Evolutionary conservation across 352 stramenopile species (phyloP).

Genomic region (Pythium guiyangense): DNA sequence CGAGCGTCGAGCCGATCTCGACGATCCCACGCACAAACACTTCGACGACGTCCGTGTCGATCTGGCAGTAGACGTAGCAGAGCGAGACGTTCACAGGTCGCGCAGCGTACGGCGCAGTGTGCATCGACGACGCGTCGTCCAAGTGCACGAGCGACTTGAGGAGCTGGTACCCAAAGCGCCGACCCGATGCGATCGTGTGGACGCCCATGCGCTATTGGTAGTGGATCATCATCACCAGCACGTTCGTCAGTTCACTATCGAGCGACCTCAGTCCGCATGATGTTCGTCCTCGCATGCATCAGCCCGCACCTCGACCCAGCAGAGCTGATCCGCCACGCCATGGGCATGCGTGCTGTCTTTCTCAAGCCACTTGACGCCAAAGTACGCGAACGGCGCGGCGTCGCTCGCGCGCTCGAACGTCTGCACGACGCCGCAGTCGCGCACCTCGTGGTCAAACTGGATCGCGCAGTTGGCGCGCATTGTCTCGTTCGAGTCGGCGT

Average conservation of each 20-base stretch:
- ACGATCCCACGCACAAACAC: constrained; percentile 59
- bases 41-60: constrained; percentile 32
- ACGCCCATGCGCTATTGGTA: constrained; percentile 25
- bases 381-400: constrained; percentile 37
- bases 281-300: neutral
- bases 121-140: constrained; percentile 12
- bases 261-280: neutral
- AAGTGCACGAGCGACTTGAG: constrained; percentile 53
- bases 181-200: constrained; percentile 21
- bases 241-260: neutral
- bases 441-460: constrained; percentile 36
- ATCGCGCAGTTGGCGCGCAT: constrained; percentile 41
- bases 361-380: constrained; percentile 64
- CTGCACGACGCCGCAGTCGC: constrained; percentile 45
- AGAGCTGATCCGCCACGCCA: constrained; percentile 40
- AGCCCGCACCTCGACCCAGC: constrained; percentile 41
- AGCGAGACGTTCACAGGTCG: constrained; percentile 46
- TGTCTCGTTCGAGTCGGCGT: constrained; percentile 30
- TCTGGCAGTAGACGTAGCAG: constrained; percentile 60
- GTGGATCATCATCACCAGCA: neutral
- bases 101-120: constrained; percentile 1
- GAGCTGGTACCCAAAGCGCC: constrained; percentile 50
- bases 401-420: constrained; percentile 29
- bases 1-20: constrained; percentile 20
- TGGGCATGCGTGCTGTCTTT: constrained; percentile 19